Conservation (phyloP, 1,284 basidiomycete genomes). For the Apiotrichum veenhuisii region DNA sequence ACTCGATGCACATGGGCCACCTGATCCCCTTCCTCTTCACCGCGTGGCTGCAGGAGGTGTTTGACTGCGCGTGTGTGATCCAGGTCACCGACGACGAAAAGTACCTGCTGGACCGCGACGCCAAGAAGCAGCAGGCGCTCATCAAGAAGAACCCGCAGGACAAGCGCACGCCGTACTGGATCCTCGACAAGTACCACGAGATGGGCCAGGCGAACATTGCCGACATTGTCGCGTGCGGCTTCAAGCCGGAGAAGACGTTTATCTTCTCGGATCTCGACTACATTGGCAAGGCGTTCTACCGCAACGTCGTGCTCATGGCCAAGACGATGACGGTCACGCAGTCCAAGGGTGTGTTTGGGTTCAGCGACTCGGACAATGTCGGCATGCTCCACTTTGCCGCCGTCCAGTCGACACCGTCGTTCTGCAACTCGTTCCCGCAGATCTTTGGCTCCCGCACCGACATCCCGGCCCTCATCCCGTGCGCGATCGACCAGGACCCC, state of each 20-base stretch:
- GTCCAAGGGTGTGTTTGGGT: conserved; percentile 92
- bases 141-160: conserved; percentile 46
- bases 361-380: conserved; percentile 96
- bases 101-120: conserved; percentile 92
- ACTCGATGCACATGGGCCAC: conserved; percentile 97
- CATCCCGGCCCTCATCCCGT: conserved; percentile 92
- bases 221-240: conserved; percentile 81
- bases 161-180: conserved; percentile 58
- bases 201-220: conserved; percentile 84
- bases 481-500: conserved; percentile 89
- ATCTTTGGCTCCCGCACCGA: conserved; percentile 84
- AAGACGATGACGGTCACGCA: conserved; percentile 90
- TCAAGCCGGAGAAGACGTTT: conserved; percentile 89
- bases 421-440: conserved; percentile 98
- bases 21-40: conserved; percentile 98
- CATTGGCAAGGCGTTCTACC: conserved; percentile 79
- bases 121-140: conserved; percentile 47
- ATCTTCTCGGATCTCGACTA: conserved; percentile 93
- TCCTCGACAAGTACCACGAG: conserved; percentile 75
- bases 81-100: conserved; percentile 99
- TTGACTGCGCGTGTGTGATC: conserved; percentile 88
- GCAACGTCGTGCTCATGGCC: conserved; percentile 89
- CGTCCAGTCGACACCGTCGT: conserved; percentile 94
- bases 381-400: conserved; percentile 97
- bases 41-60: conserved; percentile 96